Evolutionary conservation across 192 early-diverging fungal genomes (phyloP).

Genomic region (Coemansia sp.): DNA sequence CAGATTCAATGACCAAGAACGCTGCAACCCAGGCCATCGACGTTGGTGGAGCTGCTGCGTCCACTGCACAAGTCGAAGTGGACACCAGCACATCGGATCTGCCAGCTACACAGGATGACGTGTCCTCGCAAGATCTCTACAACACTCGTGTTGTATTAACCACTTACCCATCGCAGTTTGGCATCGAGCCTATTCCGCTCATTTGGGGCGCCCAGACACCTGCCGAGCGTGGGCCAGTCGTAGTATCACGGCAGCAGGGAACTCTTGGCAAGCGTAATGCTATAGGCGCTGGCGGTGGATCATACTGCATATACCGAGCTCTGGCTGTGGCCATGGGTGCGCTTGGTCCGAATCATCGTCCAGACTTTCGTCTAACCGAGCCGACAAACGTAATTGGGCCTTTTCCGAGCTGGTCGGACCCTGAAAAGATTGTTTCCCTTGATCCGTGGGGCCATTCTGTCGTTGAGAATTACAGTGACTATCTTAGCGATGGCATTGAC

Average conservation of each 20-base stretch:
- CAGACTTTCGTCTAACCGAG: conserved; percentile 84
- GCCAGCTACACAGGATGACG: neutral
- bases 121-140: conserved; percentile 46
- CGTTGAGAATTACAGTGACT: conserved; percentile 58
- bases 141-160: conserved; percentile 64
- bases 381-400: conserved; percentile 82
- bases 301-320: conserved; percentile 89
- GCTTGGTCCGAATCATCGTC: conserved; percentile 76
- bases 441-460: conserved; percentile 90
- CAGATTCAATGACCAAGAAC: conserved; percentile 4
- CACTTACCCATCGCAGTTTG: conserved; percentile 65
- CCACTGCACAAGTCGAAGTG: neutral
- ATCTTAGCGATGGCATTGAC: conserved; percentile 73
- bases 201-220: conserved; percentile 76
- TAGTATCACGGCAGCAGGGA: conserved; percentile 73
- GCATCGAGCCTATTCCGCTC: conserved; percentile 74
- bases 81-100: neutral
- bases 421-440: conserved; percentile 88
- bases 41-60: neutral
- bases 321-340: conserved; percentile 90
- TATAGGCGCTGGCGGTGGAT: conserved; percentile 91
- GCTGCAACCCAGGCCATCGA: neutral
- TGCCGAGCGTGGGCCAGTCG: conserved; percentile 78
- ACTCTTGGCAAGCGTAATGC: conserved; percentile 86
- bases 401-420: conserved; percentile 75